These are phyloP conservation scores for Drechslera avenae DNA, from an alignment of 2,329 filamentous ascomycete species.

Conservation along the genomic window DNA sequence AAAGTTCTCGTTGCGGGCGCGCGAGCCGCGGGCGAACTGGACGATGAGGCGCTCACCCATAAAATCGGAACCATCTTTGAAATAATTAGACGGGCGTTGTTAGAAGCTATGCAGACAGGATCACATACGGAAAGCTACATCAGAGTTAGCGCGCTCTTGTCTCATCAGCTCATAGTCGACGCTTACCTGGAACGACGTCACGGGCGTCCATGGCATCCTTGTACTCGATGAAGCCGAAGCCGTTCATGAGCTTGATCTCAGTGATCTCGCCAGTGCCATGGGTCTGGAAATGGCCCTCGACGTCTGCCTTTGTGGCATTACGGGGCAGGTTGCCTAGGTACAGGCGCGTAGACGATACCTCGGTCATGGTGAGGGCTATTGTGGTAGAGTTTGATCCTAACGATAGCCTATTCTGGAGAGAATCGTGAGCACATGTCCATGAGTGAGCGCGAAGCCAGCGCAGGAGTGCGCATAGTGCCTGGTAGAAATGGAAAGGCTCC, in stretches of 20 bases:
- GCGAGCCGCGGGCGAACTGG: constrained; percentile 92
- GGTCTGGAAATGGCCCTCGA: constrained; percentile 92
- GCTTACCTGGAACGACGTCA: constrained; percentile 95
- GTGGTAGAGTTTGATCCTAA: constrained; percentile 21
- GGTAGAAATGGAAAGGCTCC: constrained; percentile 25
- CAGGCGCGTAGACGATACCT: constrained; percentile 92
- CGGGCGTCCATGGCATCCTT: constrained; percentile 98
- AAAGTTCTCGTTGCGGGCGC: constrained; percentile 66
- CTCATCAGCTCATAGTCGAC: constrained; percentile 11
- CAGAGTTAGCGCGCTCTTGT: constrained; percentile 30
- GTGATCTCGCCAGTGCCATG: constrained; percentile 97
- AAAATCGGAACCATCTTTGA: constrained; percentile 89
- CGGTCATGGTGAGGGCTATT: constrained; percentile 63
- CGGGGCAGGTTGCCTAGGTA: constrained; percentile 98
- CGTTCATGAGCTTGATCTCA: constrained; percentile 99
- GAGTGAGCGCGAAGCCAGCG: constrained; percentile 30
- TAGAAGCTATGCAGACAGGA: not conserved
- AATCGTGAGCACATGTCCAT: constrained; percentile 42
- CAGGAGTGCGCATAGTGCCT: constrained; percentile 29
- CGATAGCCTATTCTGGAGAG: constrained; percentile 40
- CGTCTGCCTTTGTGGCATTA: constrained; percentile 94
- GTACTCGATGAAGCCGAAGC: constrained; percentile 99
- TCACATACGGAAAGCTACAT: constrained; percentile 61
- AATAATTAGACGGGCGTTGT: constrained; percentile 23
- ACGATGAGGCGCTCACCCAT: constrained; percentile 98